These are phyloP conservation scores for Phytophthora kernoviae DNA, from an alignment of 352 stramenopile genomes.

Conservation along the genomic window DNA sequence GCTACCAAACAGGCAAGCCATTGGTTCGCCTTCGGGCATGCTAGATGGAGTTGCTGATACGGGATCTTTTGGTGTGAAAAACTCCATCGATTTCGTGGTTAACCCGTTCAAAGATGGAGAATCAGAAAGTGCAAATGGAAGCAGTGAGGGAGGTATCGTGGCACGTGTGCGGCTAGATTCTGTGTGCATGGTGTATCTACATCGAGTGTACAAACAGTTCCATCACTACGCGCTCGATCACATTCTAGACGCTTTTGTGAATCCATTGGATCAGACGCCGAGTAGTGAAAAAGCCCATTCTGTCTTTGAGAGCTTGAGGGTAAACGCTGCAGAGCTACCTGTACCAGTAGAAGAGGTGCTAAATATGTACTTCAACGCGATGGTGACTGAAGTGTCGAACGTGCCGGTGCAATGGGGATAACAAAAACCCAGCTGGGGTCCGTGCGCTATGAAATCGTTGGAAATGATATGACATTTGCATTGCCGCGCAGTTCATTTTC, in stretches of 20 bases:
- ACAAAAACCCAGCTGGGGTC: constrained; percentile 14
- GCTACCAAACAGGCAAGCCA: constrained; percentile 72
- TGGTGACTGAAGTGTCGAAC: constrained; percentile 24
- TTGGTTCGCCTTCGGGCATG: constrained; percentile 67
- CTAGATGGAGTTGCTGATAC: constrained; percentile 41
- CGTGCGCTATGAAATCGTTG: constrained; percentile 67
- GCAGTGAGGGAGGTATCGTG: constrained; percentile 21
- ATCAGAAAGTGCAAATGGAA: constrained; percentile 3
- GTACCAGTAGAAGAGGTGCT: constrained; percentile 43
- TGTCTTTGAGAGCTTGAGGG: constrained; percentile 41
- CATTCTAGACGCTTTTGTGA: constrained; percentile 29
- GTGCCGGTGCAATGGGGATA: constrained; percentile 24
- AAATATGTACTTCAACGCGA: constrained; percentile 36
- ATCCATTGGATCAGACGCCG: constrained; percentile 33
- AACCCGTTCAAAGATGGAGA: constrained; percentile 12
- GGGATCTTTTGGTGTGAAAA: constrained; percentile 60
- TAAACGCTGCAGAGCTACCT: constrained; percentile 43
- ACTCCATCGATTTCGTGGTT: constrained; percentile 72
- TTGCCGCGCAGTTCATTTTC: constrained; percentile 83
- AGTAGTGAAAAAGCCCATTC: constrained; percentile 33
- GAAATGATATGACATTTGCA: constrained; percentile 83
- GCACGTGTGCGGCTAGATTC: constrained; percentile 75
- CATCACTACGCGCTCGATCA: constrained; percentile 78
- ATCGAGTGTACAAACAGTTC: constrained; percentile 89
- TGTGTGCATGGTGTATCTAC: constrained; percentile 81